A percentile compares a stretch with the other conserved stretches of the same genome.
These are phyloP conservation scores for Volvox africanus DNA, from an alignment of 139 green algal species.

Conservation along the genomic window DNA sequence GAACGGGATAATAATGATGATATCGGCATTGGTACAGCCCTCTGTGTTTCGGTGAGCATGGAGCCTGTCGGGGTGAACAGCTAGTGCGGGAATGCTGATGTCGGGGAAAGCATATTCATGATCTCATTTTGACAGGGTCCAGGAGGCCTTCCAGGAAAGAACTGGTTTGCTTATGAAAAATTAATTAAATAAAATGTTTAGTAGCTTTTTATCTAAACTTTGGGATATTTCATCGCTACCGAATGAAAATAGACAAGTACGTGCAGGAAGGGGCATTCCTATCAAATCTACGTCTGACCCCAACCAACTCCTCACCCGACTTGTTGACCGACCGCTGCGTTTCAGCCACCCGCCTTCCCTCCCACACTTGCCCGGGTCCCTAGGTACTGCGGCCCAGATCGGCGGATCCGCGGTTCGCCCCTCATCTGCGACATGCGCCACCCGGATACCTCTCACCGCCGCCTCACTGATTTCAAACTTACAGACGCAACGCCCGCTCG, in stretches of 20 bases:
- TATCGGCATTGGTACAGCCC: no score
- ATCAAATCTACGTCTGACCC: neutral
- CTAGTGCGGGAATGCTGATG: no score
- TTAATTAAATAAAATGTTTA: neutral
- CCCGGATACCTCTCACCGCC: neutral
- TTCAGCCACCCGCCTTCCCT: neutral
- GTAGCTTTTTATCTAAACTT: neutral
- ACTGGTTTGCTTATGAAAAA: no score
- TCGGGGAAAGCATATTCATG: no score
- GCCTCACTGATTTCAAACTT: neutral
- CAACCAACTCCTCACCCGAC: neutral
- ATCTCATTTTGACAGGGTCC: no score
- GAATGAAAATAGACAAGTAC: neutral
- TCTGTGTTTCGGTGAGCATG: neutral
- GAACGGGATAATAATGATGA: no score
- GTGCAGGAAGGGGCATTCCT: neutral
- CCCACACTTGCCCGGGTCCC: neutral
- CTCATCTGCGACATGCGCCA: constrained; percentile 27
- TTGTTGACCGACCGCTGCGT: no score
- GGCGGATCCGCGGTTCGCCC: neutral
- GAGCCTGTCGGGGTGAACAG: neutral
- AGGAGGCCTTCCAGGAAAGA: no score
- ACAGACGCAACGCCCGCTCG: neutral
- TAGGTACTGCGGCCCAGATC: constrained; percentile 41
- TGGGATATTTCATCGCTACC: neutral